Base-by-base conservation (phyloP, 2,329 filamentous ascomycete genomes). In the Xylariomycetidae sp. region DNA sequence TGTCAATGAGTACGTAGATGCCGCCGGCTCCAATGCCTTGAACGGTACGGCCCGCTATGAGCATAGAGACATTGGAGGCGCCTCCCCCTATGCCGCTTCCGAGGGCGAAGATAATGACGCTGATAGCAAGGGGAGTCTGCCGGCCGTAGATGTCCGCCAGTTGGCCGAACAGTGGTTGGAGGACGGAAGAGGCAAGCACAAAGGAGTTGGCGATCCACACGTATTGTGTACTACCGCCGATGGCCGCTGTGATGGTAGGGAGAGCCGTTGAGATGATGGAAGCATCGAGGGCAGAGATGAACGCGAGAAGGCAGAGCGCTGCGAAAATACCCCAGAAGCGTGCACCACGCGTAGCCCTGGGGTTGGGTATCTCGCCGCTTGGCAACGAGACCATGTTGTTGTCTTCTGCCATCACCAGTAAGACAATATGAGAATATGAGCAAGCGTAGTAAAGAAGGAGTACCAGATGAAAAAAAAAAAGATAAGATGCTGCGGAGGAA, bases 71-170 rank as follows among this genome's bases (percentile, higher is more conserved):
- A 7, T 41, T 61, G 0, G 45, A 51, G 0, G 67, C 61, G 2
- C 54, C 58, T 1, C 64, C 69, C n/a, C 51, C 56, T 6, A 74
- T 54, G 0, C 56, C 63, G 37, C 64, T 67, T 0, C 69, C 70
- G 3, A 72, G 33, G 1, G 52, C 53, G 41, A 72, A 73, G 12
- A 69, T 39, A 15, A 46, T 47, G 4, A 68, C 54, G 2, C 59
- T 40, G 4, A 45, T 25, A 1, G 67, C 44, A 5, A 55, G 48
- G 5, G 56, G 38, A 33, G 44, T 58, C 25, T 63, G 57, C 3
- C 69, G 54, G 3, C 70, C 68, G 40, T 64, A 72, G 14, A 71
- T 58, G 34, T 70, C 58, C 4, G 60, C 53, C 1, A 66, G 34
- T 40, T 70, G 66, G 4, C 64, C 65, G 33, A 60, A 64, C 0